A percentile compares a stretch with the other conserved stretches of the same genome.
Evolutionary conservation across 139 green algal species (phyloP).

Genomic region (Coelastrella sp.): DNA sequence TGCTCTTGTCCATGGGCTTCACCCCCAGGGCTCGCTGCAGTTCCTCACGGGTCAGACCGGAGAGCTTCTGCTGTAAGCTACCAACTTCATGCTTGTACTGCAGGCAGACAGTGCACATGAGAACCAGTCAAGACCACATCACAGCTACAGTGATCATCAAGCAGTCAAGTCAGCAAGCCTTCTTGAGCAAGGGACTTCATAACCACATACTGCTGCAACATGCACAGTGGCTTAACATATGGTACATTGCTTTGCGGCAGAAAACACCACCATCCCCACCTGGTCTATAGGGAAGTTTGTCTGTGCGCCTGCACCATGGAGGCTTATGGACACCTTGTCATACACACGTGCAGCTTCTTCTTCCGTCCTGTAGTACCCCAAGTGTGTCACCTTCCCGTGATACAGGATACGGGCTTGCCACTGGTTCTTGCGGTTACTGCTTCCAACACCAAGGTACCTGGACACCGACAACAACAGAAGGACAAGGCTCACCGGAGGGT

Average conservation of each 20-base stretch:
- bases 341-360: constrained; percentile 83
- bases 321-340: constrained; percentile 67
- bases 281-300: constrained; percentile 75
- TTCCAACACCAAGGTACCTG: constrained; percentile 80
- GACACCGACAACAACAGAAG: too few species aligned
- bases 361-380: constrained; percentile 80
- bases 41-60: constrained; percentile 69
- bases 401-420: constrained; percentile 86
- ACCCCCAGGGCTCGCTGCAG: constrained; percentile 82
- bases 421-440: constrained; percentile 83
- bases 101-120: neutral
- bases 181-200: too few species aligned
- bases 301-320: constrained; percentile 71
- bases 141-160: too few species aligned
- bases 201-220: too few species aligned
- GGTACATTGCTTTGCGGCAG: neutral
- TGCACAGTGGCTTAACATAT: neutral
- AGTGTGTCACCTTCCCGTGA: constrained; percentile 79
- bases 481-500: too few species aligned
- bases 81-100: constrained; percentile 51
- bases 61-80: constrained; percentile 50
- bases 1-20: constrained; percentile 83
- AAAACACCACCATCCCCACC: too few species aligned
- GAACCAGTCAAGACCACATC: too few species aligned
- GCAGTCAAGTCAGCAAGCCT: too few species aligned